Percentiles rank a stretch among this genome's conserved stretches.
These are phyloP conservation scores for Colletotrichum brevisporum DNA, from an alignment of 2,329 filamentous ascomycete species.

Conservation along the genomic window DNA sequence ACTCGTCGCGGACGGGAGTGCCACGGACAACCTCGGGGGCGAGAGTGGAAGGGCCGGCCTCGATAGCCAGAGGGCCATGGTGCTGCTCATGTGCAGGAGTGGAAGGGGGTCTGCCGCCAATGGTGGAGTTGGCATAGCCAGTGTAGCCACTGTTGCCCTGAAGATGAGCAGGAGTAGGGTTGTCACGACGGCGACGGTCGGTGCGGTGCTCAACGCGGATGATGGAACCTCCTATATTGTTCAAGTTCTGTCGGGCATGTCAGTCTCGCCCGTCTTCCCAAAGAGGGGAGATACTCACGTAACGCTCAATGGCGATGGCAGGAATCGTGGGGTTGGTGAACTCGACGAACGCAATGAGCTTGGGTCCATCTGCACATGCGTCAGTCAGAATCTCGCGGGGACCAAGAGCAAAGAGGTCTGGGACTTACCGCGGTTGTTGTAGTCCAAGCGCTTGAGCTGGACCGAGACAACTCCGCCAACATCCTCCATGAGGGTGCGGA, in stretches of 20 bases:
- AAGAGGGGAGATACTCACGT: conserved; percentile 46
- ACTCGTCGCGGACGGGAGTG: conserved; percentile 21
- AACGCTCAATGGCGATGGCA: conserved; percentile 51
- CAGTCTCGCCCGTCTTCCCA: not conserved
- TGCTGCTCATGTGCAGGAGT: conserved; percentile 33
- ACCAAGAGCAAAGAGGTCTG: no score
- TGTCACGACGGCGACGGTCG: conserved; percentile 23
- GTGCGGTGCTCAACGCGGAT: conserved; percentile 54
- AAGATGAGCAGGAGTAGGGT: not conserved
- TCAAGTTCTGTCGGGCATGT: conserved; percentile 49
- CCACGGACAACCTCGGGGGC: conserved; percentile 8
- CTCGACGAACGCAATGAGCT: conserved; percentile 56
- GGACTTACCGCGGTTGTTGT: conserved; percentile 26
- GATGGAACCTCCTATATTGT: conserved; percentile 47
- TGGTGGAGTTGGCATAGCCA: not conserved
- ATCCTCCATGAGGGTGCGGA: conserved; percentile 53
- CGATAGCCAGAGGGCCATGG: conserved; percentile 28
- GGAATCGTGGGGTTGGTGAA: conserved; percentile 54
- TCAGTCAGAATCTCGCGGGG: not conserved
- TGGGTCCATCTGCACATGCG: conserved; percentile 25
- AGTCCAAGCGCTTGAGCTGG: conserved; percentile 43
- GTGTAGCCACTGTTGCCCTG: conserved; percentile 13
- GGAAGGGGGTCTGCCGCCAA: conserved; percentile 22
- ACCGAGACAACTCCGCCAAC: conserved; percentile 56
- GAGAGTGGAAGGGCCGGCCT: conserved; percentile 17